Percentiles rank a stretch among this genome's conserved stretches.
Evolutionary conservation across 2,329 filamentous ascomycete genomes (phyloP).

Genomic region (Thyridium curvatum): DNA sequence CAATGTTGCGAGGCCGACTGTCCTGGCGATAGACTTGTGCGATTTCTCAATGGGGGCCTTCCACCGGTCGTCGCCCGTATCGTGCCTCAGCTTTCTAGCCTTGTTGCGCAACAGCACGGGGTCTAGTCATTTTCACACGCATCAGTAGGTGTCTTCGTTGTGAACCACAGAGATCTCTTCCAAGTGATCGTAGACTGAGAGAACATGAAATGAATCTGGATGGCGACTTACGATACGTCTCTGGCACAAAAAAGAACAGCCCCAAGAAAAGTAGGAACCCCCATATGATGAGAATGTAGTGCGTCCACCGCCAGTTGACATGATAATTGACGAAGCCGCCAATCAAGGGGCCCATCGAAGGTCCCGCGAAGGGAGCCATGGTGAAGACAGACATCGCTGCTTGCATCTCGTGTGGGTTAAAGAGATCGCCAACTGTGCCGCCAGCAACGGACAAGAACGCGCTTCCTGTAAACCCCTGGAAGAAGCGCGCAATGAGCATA

Average conservation of each 20-base stretch:
- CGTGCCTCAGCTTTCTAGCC: slow-evolving; percentile 60
- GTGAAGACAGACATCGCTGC: slow-evolving; percentile 81
- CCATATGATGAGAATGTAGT: slow-evolving; percentile 84
- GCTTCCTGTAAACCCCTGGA: slow-evolving; percentile 66
- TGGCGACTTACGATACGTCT: slow-evolving; percentile 65
- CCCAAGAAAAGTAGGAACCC: slow-evolving; percentile 54
- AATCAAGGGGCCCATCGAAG: slow-evolving; percentile 51
- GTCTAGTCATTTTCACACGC: slow-evolving; percentile 27
- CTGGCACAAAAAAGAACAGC: slow-evolving; percentile 70
- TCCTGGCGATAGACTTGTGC: slow-evolving; percentile 58
- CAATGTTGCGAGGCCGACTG: slow-evolving; percentile 52
- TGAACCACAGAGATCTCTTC: too few species aligned
- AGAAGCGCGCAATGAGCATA: slow-evolving; percentile 70
- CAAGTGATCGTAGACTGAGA: too few species aligned
- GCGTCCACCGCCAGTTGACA: slow-evolving; percentile 72
- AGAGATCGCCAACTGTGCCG: slow-evolving; percentile 79
- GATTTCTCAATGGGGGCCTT: slow-evolving; percentile 70
- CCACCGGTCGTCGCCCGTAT: slow-evolving; percentile 74
- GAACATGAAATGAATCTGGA: not conserved
- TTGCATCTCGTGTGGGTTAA: slow-evolving; percentile 60
- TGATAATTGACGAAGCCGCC: slow-evolving; percentile 81
- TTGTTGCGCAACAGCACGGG: slow-evolving; percentile 68
- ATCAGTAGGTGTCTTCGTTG: too few species aligned
- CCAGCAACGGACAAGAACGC: slow-evolving; percentile 70
- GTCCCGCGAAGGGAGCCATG: slow-evolving; percentile 57